phyloP scores from a whole-genome alignment of 768 basidiomycete genomes.

The Cyclocybe cylindracea region DNA sequence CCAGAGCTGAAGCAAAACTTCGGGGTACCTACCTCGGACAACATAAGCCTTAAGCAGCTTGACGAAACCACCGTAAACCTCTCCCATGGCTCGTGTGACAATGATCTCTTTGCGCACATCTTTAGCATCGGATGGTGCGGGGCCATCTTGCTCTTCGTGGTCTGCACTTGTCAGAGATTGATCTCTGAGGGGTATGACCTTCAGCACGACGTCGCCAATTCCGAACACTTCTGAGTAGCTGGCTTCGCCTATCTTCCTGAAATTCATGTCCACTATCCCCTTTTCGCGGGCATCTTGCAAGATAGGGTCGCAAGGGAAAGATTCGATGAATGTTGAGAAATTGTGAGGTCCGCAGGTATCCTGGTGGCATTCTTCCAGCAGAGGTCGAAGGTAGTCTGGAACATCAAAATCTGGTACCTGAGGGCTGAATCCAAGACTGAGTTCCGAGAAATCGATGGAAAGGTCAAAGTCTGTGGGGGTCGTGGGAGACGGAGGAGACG shows the following conservation, averaged over 20 bases:
- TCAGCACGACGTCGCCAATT: slow-evolving; percentile 86
- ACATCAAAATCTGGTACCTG: slow-evolving; percentile 26
- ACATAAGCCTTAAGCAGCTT: slow-evolving; percentile 81
- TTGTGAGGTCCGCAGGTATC: slow-evolving; percentile 61
- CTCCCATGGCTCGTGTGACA: slow-evolving; percentile 76
- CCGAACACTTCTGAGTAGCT: slow-evolving; percentile 97
- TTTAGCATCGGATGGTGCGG: slow-evolving; percentile 69
- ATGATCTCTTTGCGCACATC: slow-evolving; percentile 83
- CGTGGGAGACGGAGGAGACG: slow-evolving; percentile 57
- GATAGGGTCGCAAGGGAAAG: slow-evolving; percentile 75
- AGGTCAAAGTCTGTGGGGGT: slow-evolving; percentile 56
- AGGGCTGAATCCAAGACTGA: slow-evolving; percentile 33
- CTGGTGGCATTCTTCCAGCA: slow-evolving; percentile 75
- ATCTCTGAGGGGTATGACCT: slow-evolving; percentile 77
- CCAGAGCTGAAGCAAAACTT: slow-evolving; percentile 79
- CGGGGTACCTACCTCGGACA: slow-evolving; percentile 85
- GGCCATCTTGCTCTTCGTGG: slow-evolving; percentile 49
- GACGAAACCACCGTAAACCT: slow-evolving; percentile 77
- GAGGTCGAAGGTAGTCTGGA: slow-evolving; percentile 59
- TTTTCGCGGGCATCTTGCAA: slow-evolving; percentile 34
- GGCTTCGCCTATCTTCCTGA: slow-evolving; percentile 93
- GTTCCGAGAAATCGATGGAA: slow-evolving; percentile 48
- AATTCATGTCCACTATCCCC: slow-evolving; percentile 30
- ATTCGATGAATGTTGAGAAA: slow-evolving; percentile 82
- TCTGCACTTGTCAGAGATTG: slow-evolving; percentile 31